Conservation (phyloP, 2,329 filamentous ascomycete genomes). For the Xylariaceae sp. region DNA sequence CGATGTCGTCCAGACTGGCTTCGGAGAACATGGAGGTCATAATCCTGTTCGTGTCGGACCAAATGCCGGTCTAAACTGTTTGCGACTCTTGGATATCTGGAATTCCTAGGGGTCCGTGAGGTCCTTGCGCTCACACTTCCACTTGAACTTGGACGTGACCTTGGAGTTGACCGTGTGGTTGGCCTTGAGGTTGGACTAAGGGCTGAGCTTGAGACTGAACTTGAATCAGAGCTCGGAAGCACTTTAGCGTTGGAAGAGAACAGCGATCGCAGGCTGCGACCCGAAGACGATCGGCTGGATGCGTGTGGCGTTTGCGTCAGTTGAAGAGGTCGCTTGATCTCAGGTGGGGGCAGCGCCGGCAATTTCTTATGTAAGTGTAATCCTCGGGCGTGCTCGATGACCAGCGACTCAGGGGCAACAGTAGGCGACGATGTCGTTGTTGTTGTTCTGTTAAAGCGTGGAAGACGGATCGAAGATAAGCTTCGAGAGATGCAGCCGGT, state of each 20-base stretch:
- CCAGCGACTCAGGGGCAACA: conserved; percentile 3
- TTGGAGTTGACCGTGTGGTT: neutral
- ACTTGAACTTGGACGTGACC: conserved; percentile 7
- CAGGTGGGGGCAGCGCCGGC: conserved; percentile 24
- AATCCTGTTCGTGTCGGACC: conserved; percentile 13
- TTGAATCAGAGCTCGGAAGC: conserved; percentile 13
- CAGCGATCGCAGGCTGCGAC: conserved; percentile 28
- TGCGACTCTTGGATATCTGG: neutral
- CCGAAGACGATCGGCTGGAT: conserved; percentile 21
- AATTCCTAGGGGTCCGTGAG: neutral
- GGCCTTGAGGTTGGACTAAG: conserved; percentile 1
- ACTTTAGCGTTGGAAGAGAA: conserved; percentile 28
- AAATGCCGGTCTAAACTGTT: conserved; percentile 15
- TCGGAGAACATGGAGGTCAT: conserved; percentile 36
- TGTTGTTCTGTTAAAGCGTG: conserved; percentile 9
- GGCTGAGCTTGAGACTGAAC: neutral
- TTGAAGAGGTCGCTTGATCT: conserved; percentile 23
- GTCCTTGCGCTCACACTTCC: conserved; percentile 3
- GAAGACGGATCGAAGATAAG: conserved; percentile 30
- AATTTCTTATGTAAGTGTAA: conserved; percentile 17
- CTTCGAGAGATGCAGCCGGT: conserved; percentile 34
- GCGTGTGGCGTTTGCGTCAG: conserved; percentile 23
- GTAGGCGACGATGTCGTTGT: neutral
- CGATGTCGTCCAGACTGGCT: conserved; percentile 52
- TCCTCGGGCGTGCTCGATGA: conserved; percentile 15